Conservation (phyloP, 2,329 filamentous ascomycete species). For the Trichophyton mentagrophytes region DNA sequence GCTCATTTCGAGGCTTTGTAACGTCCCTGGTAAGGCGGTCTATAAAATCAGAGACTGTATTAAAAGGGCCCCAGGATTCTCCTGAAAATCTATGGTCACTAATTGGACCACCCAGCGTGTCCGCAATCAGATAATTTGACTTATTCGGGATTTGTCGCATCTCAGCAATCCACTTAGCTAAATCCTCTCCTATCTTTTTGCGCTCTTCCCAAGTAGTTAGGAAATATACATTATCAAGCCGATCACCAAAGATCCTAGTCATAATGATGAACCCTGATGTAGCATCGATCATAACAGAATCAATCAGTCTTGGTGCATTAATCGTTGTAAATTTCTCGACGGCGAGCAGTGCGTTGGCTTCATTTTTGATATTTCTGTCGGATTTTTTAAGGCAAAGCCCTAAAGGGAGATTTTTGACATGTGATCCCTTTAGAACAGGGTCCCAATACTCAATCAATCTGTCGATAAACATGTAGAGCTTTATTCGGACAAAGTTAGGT, state of each 20-base stretch:
- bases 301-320: conserved; percentile 8
- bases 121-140: too few species aligned
- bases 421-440: background rate
- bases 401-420: conserved; percentile 9
- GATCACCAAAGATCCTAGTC: too few species aligned
- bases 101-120: conserved; percentile 7
- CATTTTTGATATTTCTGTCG: conserved; percentile 5
- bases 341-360: conserved; percentile 10
- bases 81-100: conserved; percentile 6
- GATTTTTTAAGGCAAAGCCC: conserved; percentile 11
- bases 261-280: background rate
- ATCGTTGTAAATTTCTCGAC: conserved; percentile 10
- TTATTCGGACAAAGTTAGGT: background rate
- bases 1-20: background rate
- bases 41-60: conserved; percentile 8
- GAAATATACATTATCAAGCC: too few species aligned
- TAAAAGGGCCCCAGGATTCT: conserved; percentile 11
- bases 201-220: too few species aligned
- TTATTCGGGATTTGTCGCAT: too few species aligned
- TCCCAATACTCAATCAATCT: background rate
- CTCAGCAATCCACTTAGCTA: too few species aligned
- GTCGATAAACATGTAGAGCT: background rate
- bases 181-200: too few species aligned
- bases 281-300: background rate
- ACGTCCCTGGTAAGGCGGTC: conserved; percentile 7